These are phyloP conservation scores for Voacanga thouarsii DNA, from an alignment of 257 asterid genomes.

Conservation along the genomic window DNA sequence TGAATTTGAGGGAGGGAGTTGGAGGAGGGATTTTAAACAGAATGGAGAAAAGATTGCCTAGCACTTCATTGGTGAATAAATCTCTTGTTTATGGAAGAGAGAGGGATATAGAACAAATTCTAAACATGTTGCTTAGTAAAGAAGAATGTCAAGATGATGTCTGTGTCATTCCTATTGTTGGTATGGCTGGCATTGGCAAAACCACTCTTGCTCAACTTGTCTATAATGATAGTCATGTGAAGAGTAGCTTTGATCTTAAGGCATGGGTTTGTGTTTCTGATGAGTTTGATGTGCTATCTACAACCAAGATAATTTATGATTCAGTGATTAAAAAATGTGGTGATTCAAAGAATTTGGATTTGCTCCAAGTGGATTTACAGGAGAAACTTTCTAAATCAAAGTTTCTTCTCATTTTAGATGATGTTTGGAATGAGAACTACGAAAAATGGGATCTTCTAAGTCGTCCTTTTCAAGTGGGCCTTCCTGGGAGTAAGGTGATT, in stretches of 20 bases:
- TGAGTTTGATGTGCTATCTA: slow-evolving; percentile 20
- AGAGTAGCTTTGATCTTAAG: slow-evolving; percentile 17
- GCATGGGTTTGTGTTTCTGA: slow-evolving; percentile 27
- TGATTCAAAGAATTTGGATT: slow-evolving; percentile 18
- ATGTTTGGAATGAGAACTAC: slow-evolving; percentile 27
- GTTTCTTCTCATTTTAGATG: slow-evolving; percentile 20
- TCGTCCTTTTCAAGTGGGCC: slow-evolving; percentile 25
- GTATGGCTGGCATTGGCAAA: slow-evolving; percentile 49
- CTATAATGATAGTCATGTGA: slow-evolving; percentile 20
- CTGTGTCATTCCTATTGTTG: slow-evolving; percentile 61
- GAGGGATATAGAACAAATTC: slow-evolving; percentile 44
- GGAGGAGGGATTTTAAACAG: slow-evolving; percentile 23
- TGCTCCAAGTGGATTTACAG: slow-evolving; percentile 23
- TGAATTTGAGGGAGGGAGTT: slow-evolving; percentile 33
- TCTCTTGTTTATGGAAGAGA: slow-evolving; percentile 59
- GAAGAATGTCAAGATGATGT: slow-evolving; percentile 26
- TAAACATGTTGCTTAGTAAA: slow-evolving; percentile 33
- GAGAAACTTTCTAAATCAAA: slow-evolving; percentile 11
- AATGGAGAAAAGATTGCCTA: slow-evolving; percentile 33
- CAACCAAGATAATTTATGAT: slow-evolving; percentile 16
- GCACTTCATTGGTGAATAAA: slow-evolving; percentile 52
- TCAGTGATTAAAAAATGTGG: slow-evolving; percentile 20
- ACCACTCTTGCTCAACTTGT: slow-evolving; percentile 32
- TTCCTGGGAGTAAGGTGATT: slow-evolving; percentile 27
- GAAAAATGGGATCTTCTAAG: slow-evolving; percentile 24